A percentile compares a stretch with the other conserved stretches of the same genome.
Conservation (phyloP, 2,329 filamentous ascomycete genomes). For the Diplodia seriata region DNA sequence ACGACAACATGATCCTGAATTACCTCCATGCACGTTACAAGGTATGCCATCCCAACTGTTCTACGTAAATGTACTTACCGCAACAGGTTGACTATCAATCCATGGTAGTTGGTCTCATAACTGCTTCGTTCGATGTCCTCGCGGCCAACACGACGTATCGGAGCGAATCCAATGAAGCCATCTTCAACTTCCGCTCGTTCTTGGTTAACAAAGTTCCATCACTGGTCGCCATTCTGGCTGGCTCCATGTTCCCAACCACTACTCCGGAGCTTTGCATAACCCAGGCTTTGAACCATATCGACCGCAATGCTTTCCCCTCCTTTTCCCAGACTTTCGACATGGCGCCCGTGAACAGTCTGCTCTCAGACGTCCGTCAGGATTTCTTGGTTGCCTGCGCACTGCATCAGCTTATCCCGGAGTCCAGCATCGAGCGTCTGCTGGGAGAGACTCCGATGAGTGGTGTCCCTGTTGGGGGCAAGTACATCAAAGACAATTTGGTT, state of each 20-base stretch:
- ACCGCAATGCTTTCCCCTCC: constrained; percentile 68
- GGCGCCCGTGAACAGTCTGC: constrained; percentile 61
- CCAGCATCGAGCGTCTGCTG: constrained; percentile 78
- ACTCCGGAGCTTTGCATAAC: constrained; percentile 70
- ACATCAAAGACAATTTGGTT: constrained; percentile 78
- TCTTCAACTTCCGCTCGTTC: constrained; percentile 83
- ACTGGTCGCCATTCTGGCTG: constrained; percentile 64
- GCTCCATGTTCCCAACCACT: constrained; percentile 64
- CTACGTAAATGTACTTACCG: constrained; percentile 40
- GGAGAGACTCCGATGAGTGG: constrained; percentile 85
- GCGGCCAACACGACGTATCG: constrained; percentile 71
- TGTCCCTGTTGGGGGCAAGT: constrained; percentile 74
- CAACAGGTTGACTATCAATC: constrained; percentile 75
- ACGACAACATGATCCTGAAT: constrained; percentile 78
- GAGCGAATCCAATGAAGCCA: constrained; percentile 61
- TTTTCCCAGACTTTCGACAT: constrained; percentile 68
- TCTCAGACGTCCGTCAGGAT: constrained; percentile 75
- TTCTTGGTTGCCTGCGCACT: constrained; percentile 91
- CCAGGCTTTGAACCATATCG: constrained; percentile 68
- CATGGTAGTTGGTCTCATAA: constrained; percentile 80
- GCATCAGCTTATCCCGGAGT: constrained; percentile 80
- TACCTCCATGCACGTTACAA: constrained; percentile 87
- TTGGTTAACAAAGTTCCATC: constrained; percentile 76
- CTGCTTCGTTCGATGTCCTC: constrained; percentile 87
- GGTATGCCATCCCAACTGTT: constrained; percentile 54